phyloP scores from a whole-genome alignment of 2,329 filamentous ascomycete species.

The Mariannaea elegans region DNA sequence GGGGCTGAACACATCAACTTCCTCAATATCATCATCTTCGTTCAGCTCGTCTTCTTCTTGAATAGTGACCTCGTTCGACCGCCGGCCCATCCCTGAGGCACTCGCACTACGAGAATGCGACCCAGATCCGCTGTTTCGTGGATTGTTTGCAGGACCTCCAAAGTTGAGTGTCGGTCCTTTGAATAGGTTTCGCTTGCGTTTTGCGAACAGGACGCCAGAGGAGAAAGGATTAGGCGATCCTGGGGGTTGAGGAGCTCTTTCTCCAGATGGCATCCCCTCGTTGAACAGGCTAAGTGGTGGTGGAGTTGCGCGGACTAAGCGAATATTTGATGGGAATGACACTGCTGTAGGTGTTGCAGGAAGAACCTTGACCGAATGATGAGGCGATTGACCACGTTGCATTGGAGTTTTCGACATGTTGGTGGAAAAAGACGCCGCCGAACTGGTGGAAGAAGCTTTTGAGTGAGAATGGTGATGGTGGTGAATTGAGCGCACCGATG shows the following conservation, averaged over 20 bases:
- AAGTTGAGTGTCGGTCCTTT: conserved; percentile 78
- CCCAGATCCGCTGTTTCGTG: conserved; percentile 47
- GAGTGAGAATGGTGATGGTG: conserved; percentile 88
- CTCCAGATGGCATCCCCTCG: conserved; percentile 62
- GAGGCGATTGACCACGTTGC: conserved; percentile 75
- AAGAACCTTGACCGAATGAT: conserved; percentile 93
- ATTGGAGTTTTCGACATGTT: conserved; percentile 75
- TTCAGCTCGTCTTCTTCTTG: conserved; percentile 68
- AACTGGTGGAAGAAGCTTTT: conserved; percentile 93
- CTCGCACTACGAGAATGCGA: conserved; percentile 68
- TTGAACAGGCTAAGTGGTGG: conserved; percentile 64
- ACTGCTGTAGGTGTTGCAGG: conserved; percentile 83
- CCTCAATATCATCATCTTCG: conserved; percentile 59
- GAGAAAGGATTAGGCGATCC: conserved; percentile 67
- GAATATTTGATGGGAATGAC: conserved; percentile 85
- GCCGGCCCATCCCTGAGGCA: conserved; percentile 68
- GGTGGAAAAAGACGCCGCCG: conserved; percentile 75
- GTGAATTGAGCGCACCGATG: conserved; percentile 90
- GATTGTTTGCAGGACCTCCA: conserved; percentile 48
- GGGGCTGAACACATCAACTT: conserved; percentile 67
- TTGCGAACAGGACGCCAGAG: conserved; percentile 78
- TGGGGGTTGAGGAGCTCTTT: conserved; percentile 49
- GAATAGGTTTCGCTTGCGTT: conserved; percentile 82
- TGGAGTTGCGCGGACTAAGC: conserved; percentile 74
- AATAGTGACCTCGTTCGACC: conserved; percentile 80